A percentile compares a stretch with the other conserved stretches of the same genome.
Conservation (phyloP, 495 filamentous ascomycete species). For the Penicillium tannophilum region DNA sequence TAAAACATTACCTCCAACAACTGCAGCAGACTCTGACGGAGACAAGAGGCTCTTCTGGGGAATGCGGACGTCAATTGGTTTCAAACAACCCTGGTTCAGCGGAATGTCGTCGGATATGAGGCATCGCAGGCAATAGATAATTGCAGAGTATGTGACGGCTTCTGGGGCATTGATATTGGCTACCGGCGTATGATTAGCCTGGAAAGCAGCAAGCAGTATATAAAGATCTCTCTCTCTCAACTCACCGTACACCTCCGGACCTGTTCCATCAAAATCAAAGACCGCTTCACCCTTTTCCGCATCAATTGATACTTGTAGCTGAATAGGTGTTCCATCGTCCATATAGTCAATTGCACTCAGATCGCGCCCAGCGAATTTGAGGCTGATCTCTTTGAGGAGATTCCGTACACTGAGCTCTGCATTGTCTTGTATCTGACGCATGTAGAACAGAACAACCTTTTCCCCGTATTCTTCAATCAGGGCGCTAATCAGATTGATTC, state of each 20-base stretch:
- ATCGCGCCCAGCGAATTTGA: conserved; percentile 69
- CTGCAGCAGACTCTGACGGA: conserved; percentile 73
- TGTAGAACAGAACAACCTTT: conserved; percentile 88
- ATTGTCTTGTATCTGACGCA: conserved; percentile 89
- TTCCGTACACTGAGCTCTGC: conserved; percentile 80
- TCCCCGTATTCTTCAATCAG: conserved; percentile 91
- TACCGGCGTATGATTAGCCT: conserved; percentile 3
- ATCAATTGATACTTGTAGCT: conserved; percentile 82
- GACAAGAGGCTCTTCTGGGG: conserved; percentile 77
- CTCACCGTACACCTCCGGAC: conserved; percentile 78
- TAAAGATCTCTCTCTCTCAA: too few relatives aligned
- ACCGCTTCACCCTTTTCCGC: conserved; percentile 78
- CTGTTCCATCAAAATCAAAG: conserved; percentile 85
- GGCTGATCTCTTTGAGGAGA: conserved; percentile 73
- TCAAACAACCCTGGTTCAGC: conserved; percentile 90
- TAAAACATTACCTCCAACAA: conserved; percentile 88
- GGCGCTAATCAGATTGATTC: conserved; percentile 80
- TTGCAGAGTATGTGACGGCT: conserved; percentile 87
- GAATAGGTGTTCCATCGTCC: conserved; percentile 91
- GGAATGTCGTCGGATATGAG: conserved; percentile 91
- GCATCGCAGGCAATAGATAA: conserved; percentile 90
- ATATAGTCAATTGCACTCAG: conserved; percentile 87
- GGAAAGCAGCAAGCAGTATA: conserved; percentile 1
- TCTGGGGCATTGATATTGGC: conserved; percentile 92
- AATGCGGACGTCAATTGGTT: conserved; percentile 79